Evolutionary conservation across 2,329 filamentous ascomycete species (phyloP), one percentile per base, ranked within the genome.

Genomic region (Conoideocrella luteorostrata): DNA sequence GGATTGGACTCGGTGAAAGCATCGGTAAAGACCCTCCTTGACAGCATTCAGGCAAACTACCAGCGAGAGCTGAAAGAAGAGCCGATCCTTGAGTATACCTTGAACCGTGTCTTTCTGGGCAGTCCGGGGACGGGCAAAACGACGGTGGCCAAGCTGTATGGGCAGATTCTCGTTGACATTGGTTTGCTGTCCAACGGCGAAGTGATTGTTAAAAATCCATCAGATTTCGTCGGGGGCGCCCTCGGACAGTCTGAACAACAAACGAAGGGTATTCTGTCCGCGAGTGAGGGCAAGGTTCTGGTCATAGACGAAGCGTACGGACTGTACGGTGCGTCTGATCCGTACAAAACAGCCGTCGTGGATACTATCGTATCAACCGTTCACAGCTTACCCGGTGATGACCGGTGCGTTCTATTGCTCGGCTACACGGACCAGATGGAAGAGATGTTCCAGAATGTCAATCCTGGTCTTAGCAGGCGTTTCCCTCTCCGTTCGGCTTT

Each of bases 251-350:
- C 86, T 0, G 86, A 91, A 57, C 67, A 72, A 2, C 78, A 80
- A 26, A 90, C 86, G 0, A 90, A 87, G 50, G 80, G 69, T 0
- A 88, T 90, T 6, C 68, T 91, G 0, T 77, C 75, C 0, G 65
- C 79, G 0, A 80, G 82, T 0, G 50, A 74, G 0, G 86, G 87
- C 0, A 91, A 90, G 50, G 84, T 90, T 0, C 71, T 91, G 0
- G 77, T 91, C 12, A 88, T 91, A 3, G 86, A 91, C 48, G 86
- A 93, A 56, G 86, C 86, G 0, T 90, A 91, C 50, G 78, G 80
- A 26, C 68, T 91, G 0, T 75, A 71, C 36, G 60, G 64, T 2
- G 66, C 66, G 0, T 49, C 46, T 0, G 65, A 67, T 12, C 57
- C 63, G 0, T 88, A 64, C 63, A 83, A 78, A 56, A 74, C 69